Conservation (phyloP, 2,329 filamentous ascomycete genomes). For the Lecanicillium sp. region DNA sequence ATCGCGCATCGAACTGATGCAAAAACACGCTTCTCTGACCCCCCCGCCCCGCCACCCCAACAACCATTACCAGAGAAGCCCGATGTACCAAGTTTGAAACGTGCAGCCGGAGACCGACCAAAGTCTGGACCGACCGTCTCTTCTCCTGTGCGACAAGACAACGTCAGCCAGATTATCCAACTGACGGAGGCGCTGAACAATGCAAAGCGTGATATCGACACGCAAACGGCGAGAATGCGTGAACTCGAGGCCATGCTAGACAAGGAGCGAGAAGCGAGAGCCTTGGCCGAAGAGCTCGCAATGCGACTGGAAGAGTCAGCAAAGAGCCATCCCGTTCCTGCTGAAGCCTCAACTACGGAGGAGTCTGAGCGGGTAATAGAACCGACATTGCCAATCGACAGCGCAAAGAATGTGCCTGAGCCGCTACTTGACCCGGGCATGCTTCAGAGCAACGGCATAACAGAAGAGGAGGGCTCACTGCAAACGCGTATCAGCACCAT, state of each 20-base stretch:
- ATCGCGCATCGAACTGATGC: conserved; percentile 61
- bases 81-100: conserved; percentile 68
- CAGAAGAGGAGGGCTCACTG: conserved; percentile 25
- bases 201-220: conserved; percentile 80
- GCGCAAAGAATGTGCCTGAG: conserved; percentile 15
- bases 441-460: conserved; percentile 36
- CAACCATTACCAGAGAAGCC: conserved; percentile 92
- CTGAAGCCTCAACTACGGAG: background rate
- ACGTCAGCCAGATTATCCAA: conserved; percentile 68
- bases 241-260: conserved; percentile 69
- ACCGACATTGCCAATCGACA: conserved; percentile 6
- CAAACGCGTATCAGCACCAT: conserved; percentile 71
- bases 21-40: conserved; percentile 84
- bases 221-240: conserved; percentile 71
- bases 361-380: conserved; percentile 19
- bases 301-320: conserved; percentile 59
- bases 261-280: conserved; percentile 74
- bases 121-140: conserved; percentile 48
- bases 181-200: conserved; percentile 78
- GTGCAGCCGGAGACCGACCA: conserved; percentile 68
- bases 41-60: conserved; percentile 86
- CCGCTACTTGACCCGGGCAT: conserved; percentile 30
- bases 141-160: conserved; percentile 56
- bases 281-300: conserved; percentile 77
- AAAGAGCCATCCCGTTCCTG: conserved; percentile 26